These are phyloP conservation scores for Fennellomyces sp. DNA, from an alignment of 371 early-diverging fungal species.

Conservation along the genomic window DNA sequence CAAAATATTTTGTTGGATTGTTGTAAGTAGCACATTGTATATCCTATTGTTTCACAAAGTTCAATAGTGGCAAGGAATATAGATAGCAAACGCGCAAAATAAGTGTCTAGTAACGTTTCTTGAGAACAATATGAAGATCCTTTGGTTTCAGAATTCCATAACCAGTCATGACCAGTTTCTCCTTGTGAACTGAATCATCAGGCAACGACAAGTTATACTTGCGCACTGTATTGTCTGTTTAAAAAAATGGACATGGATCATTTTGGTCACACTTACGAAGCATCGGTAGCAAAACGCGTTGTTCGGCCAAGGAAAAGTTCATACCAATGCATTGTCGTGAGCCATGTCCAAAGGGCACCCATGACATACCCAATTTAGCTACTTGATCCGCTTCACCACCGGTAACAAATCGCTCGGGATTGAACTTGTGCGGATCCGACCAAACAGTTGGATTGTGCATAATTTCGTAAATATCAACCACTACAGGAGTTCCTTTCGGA, in stretches of 20 bases:
- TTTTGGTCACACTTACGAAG: constrained; percentile 35
- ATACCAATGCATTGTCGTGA: constrained; percentile 50
- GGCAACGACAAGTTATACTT: constrained; percentile 30
- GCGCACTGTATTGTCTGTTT: constrained; percentile 29
- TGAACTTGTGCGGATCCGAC: constrained; percentile 16
- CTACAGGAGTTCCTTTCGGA: constrained; percentile 8
- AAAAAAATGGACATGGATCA: no score
- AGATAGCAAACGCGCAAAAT: no score
- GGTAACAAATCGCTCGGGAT: constrained; percentile 19
- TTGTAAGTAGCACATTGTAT: no score
- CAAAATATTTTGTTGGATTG: no score
- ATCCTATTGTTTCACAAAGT: no score
- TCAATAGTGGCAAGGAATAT: no score
- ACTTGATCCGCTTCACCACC: constrained; percentile 15
- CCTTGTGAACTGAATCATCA: constrained; percentile 25
- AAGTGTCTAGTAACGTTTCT: constrained; percentile 14
- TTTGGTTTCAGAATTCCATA: neutral
- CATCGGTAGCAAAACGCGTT: constrained; percentile 43
- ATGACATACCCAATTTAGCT: constrained; percentile 2
- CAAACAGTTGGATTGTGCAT: constrained; percentile 20
- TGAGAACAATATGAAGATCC: constrained; percentile 6
- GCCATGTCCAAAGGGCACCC: constrained; percentile 17
- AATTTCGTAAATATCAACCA: constrained; percentile 13
- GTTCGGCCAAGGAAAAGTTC: constrained; percentile 50
- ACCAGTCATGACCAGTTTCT: constrained; percentile 11